These are phyloP conservation scores for Flaveria brownii DNA, from an alignment of 129 eudicot genomes.

Conservation along the genomic window DNA sequence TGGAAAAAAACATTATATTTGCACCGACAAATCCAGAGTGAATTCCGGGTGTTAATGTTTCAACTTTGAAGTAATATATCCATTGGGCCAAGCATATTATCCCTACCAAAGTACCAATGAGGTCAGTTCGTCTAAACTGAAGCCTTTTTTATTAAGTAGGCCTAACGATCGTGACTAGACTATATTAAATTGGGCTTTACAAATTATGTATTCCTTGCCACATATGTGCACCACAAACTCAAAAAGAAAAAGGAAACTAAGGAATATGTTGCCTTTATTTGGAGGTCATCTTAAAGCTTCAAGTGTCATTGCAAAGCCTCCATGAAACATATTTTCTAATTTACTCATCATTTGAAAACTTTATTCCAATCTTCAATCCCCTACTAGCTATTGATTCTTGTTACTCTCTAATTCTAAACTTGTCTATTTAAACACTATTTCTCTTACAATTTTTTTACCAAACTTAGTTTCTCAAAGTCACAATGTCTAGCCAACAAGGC, in stretches of 20 bases:
- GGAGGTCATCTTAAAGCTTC: conserved; percentile 32
- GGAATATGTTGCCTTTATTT: conserved; percentile 33
- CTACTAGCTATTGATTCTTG: conserved; percentile 31
- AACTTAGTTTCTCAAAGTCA: neutral
- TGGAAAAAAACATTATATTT: too few species aligned
- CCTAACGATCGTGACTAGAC: neutral
- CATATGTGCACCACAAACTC: neutral
- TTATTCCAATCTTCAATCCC: conserved; percentile 45
- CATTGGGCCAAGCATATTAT: too few species aligned
- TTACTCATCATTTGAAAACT: conserved; percentile 26
- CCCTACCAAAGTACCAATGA: too few species aligned
- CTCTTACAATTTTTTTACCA: conserved; percentile 5
- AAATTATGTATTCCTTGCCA: neutral
- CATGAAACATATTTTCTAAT: conserved; percentile 17
- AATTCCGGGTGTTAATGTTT: too few species aligned
- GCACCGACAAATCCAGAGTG: too few species aligned
- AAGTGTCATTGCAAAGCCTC: conserved; percentile 34
- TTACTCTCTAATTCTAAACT: conserved; percentile 9
- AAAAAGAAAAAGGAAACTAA: neutral
- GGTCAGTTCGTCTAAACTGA: too few species aligned
- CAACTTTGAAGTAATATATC: too few species aligned
- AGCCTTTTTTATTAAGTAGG: neutral
- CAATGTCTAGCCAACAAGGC: conserved; percentile 58
- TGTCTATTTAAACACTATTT: conserved; percentile 27
- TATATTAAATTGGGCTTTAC: conserved; percentile 3